Evolutionary conservation across 2,329 filamentous ascomycete genomes (phyloP), one percentile per base, ranked within the genome.

Genomic region (Beauveria medogensis): DNA sequence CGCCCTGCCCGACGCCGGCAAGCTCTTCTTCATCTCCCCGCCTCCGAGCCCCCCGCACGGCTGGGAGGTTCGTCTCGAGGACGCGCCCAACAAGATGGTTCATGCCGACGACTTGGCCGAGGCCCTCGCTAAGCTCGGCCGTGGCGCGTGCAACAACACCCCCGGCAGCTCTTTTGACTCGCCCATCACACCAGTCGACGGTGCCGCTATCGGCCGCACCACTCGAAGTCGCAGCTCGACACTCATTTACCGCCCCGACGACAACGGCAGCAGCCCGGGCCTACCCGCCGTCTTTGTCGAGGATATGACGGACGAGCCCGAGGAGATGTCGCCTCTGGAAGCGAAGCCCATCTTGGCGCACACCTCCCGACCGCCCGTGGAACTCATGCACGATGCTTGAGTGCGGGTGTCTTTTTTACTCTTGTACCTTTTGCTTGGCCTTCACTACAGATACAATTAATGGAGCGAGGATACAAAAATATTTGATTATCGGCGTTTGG

Each of bases 11-110:
- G 86, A 88, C 64, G 84, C 84, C 57, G 86, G 85, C 69, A 88
- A 88, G 77, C 80, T 88, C 59, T 89, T 89, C 78, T 89, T 89
- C 77, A 89, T 89, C 72, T 86, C 83, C 55, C 86, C 86, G 30
- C 86, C 86, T 9, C 86, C 86, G 5, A 84, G 80, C 62, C 86
- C 86, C 47, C 86, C 86, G 2, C 84, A 87, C 67, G 86, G 83
- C 67, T 89, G 86, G 86, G 82, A 88, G 75, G 81, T 85, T 74
- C 80, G 80, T 65, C 75, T 88, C 52, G 86, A 89, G 72, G 86
- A 86, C 65, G 86, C 86, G 5, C 86, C 86, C 61, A 89, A 89
- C 72, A 88, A 87, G 74, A 78, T 81, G 68, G 84, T 89, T 28
- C 84, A 89, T 68, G 85, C 86, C 47, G 85, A 89, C 62, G 86